These are phyloP conservation scores for Cordyceps pruinosa DNA, from an alignment of 2,329 filamentous ascomycete species.

Conservation along the genomic window DNA sequence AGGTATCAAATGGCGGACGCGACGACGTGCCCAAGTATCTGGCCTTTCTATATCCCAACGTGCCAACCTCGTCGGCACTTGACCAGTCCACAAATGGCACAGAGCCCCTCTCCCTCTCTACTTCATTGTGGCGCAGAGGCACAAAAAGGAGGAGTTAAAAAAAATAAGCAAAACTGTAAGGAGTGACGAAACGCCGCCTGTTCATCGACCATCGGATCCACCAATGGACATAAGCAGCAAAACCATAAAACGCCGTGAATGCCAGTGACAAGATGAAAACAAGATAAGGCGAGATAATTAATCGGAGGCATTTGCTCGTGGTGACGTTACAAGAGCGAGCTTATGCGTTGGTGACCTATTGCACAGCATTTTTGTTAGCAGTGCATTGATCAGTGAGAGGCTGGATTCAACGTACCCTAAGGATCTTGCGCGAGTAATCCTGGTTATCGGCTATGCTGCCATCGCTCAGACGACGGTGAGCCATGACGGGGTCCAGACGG, in stretches of 20 bases:
- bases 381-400: neutral
- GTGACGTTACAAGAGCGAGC: slow-evolving; percentile 20
- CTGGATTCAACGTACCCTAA: slow-evolving; percentile 62
- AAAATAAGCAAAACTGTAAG: slow-evolving; percentile 21
- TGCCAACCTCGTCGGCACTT: neutral
- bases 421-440: slow-evolving; percentile 91
- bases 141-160: too few species aligned
- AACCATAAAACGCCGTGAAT: slow-evolving; percentile 37
- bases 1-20: neutral
- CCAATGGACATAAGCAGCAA: slow-evolving; percentile 32
- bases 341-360: slow-evolving; percentile 55
- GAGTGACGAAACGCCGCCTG: slow-evolving; percentile 28
- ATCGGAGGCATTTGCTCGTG: slow-evolving; percentile 6
- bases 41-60: slow-evolving; percentile 10
- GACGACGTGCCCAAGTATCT: neutral
- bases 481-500: slow-evolving; percentile 80
- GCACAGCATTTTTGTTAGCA: slow-evolving; percentile 14
- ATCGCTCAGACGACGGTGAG: slow-evolving; percentile 77
- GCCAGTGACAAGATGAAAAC: slow-evolving; percentile 23
- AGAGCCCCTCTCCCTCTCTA: slow-evolving; percentile 32
- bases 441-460: slow-evolving; percentile 96
- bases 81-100: slow-evolving; percentile 13
- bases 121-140: slow-evolving; percentile 19
- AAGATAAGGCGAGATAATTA: slow-evolving; percentile 15
- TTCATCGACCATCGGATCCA: slow-evolving; percentile 27